These are phyloP conservation scores for Endocalyx cinctus DNA, from an alignment of 2,329 filamentous ascomycete genomes.

Conservation along the genomic window DNA sequence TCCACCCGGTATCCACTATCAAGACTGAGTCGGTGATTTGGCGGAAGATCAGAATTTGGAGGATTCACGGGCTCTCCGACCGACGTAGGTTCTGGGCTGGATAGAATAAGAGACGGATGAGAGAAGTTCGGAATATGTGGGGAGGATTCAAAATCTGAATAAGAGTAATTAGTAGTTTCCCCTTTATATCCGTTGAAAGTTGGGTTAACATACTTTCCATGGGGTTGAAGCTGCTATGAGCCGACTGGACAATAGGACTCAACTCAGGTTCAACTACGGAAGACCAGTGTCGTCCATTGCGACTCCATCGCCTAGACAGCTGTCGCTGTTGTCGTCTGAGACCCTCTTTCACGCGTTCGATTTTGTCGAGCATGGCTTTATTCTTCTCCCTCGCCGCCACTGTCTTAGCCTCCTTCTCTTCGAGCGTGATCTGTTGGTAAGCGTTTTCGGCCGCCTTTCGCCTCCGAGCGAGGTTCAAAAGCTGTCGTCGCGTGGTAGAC, in stretches of 20 bases:
- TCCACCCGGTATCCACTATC: no score
- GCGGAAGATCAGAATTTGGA: conserved; percentile 1
- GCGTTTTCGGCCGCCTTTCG: conserved; percentile 30
- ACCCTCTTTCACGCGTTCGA: conserved; percentile 34
- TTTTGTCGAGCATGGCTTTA: conserved; percentile 42
- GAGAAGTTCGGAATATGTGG: conserved; percentile 14
- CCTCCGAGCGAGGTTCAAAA: conserved; percentile 27
- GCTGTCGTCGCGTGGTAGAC: conserved; percentile 25
- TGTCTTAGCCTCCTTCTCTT: conserved; percentile 36
- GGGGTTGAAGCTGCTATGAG: no score
- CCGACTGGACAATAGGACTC: conserved; percentile 47
- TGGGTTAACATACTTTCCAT: no score
- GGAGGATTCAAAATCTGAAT: conserved; percentile 9
- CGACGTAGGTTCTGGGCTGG: no score
- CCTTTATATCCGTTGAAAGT: no score
- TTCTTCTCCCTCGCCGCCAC: conserved; percentile 33
- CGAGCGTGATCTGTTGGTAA: conserved; percentile 29
- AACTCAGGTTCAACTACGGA: conserved; percentile 45
- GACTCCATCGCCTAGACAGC: conserved; percentile 38
- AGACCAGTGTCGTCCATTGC: conserved; percentile 44
- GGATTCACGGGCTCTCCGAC: no score
- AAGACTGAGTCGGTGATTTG: no score
- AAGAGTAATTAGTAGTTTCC: no score
- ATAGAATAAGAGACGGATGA: conserved; percentile 14
- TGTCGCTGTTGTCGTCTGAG: conserved; percentile 29